Evolutionary conservation across 768 basidiomycete species (phyloP), one percentile per base, ranked within the genome.

Genomic region (Kwoniella heveanensis): DNA sequence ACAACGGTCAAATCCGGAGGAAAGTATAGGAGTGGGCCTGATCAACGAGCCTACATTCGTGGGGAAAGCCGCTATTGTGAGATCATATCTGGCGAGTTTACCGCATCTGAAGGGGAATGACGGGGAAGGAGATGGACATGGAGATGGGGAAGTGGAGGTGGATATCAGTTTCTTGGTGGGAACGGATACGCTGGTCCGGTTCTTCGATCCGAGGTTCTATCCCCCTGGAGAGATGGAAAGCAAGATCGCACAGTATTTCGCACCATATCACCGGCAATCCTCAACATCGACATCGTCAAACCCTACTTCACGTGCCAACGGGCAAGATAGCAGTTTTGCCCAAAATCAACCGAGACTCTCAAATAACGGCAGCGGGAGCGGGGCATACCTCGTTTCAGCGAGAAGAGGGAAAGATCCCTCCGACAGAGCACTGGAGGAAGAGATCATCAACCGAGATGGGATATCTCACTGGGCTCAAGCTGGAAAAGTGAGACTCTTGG

Each of bases 21-120:
- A 39, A 6, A 88, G 89, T 61, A 83, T 89, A 36, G 92, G 90
- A 0, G 85, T 95, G 7, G 94, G 85, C 8, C 85, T 93, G 68
- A 86, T 91, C 64, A 86, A 92, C 76, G 90, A 92, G 72, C 91
- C 93, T 12, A 91, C 88, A 0, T 96, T 97, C 77, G 89, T 90
- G 25, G 86, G 87, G 19, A 97, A 97, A 80, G 88, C 90, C 15
- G 79, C 77, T 12, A 80, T 82, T 46, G 80, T 95, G 27, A 32
- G 55, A 19, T 19, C 46, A 6, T 58, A 50, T 12, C 44, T 67
- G 22, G 19, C 15, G 0, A 55, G n/a, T 15, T 17, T 36, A 49
- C 50, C 39, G 19, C 10, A 47, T 24, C 15, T 29, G 21, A 27
- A 36, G 58, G 46, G 22, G 37, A 24, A 13, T 3, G 19, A 13